A percentile compares a stretch with the other conserved stretches of the same genome.
Evolutionary conservation across 2,329 filamentous ascomycete species (phyloP).

Genomic region (Arthrocladium fulminans): DNA sequence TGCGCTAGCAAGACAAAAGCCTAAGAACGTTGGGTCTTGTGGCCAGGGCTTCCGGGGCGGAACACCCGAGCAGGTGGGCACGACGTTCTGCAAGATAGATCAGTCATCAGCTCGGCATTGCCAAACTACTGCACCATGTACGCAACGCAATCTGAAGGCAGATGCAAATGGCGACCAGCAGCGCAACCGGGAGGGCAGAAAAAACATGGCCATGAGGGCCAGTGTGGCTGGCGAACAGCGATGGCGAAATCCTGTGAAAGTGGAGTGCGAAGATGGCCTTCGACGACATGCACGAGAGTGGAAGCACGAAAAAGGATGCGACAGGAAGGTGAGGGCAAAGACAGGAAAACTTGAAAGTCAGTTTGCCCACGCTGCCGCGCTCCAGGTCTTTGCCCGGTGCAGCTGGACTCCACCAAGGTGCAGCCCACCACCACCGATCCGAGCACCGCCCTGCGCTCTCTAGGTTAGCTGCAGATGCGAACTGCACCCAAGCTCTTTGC

Average conservation of each 20-base stretch:
- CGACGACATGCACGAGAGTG: conserved; percentile 4
- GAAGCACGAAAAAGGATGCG: conserved; percentile 8
- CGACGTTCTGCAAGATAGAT: conserved; percentile 1
- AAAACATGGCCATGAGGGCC: not conserved
- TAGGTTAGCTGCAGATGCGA: conserved; percentile 9
- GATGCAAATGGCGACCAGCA: conserved; percentile 7
- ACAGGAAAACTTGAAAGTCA: conserved; percentile 2
- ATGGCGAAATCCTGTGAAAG: not conserved
- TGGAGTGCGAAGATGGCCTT: conserved; percentile 5
- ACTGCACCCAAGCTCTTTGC: conserved; percentile 8
- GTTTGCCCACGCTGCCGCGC: conserved; percentile 2
- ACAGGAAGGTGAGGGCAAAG: conserved; percentile 2
- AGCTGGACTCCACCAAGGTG: not conserved
- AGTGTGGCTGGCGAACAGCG: conserved; percentile 9
- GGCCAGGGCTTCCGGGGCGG: conserved; percentile 11
- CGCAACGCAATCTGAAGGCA: conserved; percentile 9
- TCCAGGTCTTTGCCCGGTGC: conserved; percentile 8
- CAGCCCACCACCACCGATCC: not conserved
- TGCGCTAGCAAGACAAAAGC: conserved; percentile 20
- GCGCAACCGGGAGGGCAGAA: not conserved
- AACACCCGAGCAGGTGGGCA: conserved; percentile 14
- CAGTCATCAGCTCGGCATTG: conserved; percentile 7
- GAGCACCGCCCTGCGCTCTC: conserved; percentile 9
- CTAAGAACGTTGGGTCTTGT: conserved; percentile 4
- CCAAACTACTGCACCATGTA: conserved; percentile 6